These are phyloP conservation scores for Trichodelitschia bisporula DNA, from an alignment of 495 filamentous ascomycete species.

Conservation along the genomic window DNA sequence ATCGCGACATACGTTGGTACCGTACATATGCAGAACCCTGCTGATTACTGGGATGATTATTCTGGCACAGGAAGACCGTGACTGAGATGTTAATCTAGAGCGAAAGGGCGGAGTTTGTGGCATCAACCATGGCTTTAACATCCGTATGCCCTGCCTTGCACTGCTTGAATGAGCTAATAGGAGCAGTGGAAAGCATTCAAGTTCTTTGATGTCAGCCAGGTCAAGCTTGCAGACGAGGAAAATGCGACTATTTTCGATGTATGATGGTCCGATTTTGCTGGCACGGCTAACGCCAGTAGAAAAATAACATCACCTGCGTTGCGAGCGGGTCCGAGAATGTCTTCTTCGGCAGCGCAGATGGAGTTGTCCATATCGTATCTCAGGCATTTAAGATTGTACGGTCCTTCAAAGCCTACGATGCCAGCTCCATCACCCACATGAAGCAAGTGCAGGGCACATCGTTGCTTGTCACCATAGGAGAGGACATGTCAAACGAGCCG, in stretches of 20 bases:
- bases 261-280: conserved; percentile 17
- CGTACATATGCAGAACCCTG: too few relatives aligned
- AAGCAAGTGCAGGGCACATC: conserved; percentile 78
- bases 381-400: conserved; percentile 66
- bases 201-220: conserved; percentile 85
- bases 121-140: conserved; percentile 14
- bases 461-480: conserved; percentile 66
- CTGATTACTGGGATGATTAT: too few relatives aligned
- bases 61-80: too few relatives aligned
- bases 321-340: conserved; percentile 76
- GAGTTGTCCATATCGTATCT: conserved; percentile 64
- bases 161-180: too few relatives aligned
- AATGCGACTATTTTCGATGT: conserved; percentile 37
- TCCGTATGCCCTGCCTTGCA: conserved; percentile 10
- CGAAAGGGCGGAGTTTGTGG: too few relatives aligned
- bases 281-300: conserved; percentile 19
- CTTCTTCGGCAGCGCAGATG: conserved; percentile 68
- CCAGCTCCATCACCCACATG: conserved; percentile 69
- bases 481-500: conserved; percentile 69
- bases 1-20: too few relatives aligned
- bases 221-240: conserved; percentile 53
- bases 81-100: too few relatives aligned
- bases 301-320: conserved; percentile 35
- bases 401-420: conserved; percentile 66
- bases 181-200: conserved; percentile 95